A percentile compares a stretch with the other conserved stretches of the same genome.
These are phyloP conservation scores for Leccinum truebloodii DNA, from an alignment of 768 basidiomycete genomes.

Conservation along the genomic window DNA sequence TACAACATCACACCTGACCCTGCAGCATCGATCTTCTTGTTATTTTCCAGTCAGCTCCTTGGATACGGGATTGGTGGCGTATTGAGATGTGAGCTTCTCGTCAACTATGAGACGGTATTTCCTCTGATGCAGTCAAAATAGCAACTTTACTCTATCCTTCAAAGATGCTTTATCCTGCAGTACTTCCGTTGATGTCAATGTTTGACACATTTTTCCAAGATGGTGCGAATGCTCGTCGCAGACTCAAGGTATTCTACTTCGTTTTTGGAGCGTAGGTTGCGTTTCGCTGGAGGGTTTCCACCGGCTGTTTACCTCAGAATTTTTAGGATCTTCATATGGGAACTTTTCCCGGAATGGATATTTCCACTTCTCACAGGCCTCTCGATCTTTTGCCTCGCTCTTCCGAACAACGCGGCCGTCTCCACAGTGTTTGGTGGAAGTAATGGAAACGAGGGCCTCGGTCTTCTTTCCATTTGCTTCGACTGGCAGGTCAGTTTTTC, in stretches of 20 bases:
- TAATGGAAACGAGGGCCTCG: conserved; percentile 63
- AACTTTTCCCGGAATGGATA: conserved; percentile 31
- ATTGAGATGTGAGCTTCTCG: conserved; percentile 42
- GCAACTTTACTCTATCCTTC: conserved; percentile 43
- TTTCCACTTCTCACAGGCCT: conserved; percentile 66
- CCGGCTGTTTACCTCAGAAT: conserved; percentile 18
- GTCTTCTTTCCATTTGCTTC: conserved; percentile 55
- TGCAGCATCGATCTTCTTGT: conserved; percentile 44
- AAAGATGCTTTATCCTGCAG: conserved; percentile 44
- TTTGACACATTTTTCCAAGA: conserved; percentile 44
- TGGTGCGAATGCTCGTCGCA: conserved; percentile 39
- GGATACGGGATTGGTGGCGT: conserved; percentile 59
- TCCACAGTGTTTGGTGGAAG: conserved; percentile 62
- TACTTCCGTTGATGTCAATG: conserved; percentile 27
- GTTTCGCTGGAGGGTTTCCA: conserved; percentile 21
- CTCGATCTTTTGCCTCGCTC: conserved; percentile 60
- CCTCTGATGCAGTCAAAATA: conserved; percentile 11
- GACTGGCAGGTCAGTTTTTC: conserved; percentile 56
- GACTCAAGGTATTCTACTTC: conserved; percentile 35
- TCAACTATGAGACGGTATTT: neutral
- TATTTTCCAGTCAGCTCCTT: conserved; percentile 37
- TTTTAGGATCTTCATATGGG: conserved; percentile 37
- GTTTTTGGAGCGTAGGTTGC: conserved; percentile 32
- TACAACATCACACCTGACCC: conserved; percentile 54
- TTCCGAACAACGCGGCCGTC: conserved; percentile 48